Evolutionary conservation across 2,329 filamentous ascomycete species (phyloP).

Genomic region (Botrytis galanthina): DNA sequence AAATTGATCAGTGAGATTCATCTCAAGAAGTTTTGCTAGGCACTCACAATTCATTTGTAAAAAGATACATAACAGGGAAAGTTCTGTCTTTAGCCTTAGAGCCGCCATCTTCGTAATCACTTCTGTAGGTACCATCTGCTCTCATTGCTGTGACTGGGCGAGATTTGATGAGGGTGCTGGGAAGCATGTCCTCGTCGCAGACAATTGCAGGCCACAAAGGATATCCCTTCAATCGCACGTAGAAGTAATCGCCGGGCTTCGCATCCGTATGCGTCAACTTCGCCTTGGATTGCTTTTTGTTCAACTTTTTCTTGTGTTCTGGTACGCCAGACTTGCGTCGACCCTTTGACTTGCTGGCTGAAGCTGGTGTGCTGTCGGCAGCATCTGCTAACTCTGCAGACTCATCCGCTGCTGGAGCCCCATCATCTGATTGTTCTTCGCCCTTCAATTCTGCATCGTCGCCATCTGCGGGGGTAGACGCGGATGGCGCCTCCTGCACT

Average conservation of each 20-base stretch:
- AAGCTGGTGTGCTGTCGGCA: conserved; percentile 41
- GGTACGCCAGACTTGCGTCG: conserved; percentile 73
- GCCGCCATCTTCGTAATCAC: conserved; percentile 82
- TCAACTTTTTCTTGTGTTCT: conserved; percentile 75
- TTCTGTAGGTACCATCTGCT: conserved; percentile 80
- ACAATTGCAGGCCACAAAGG: conserved; percentile 93
- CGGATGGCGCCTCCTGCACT: conserved; percentile 24
- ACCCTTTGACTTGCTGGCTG: conserved; percentile 49
- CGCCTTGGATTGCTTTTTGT: conserved; percentile 77
- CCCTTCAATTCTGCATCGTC: conserved; percentile 40
- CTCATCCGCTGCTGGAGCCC: conserved; percentile 32
- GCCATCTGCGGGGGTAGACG: conserved; percentile 27
- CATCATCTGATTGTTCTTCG: conserved; percentile 36
- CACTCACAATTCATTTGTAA: conserved; percentile 95
- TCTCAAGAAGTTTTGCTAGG: not conserved
- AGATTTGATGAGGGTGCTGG: conserved; percentile 68
- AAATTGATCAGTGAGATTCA: conserved; percentile 24
- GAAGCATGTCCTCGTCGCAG: conserved; percentile 92
- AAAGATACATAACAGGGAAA: conserved; percentile 92
- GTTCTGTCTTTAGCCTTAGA: conserved; percentile 82
- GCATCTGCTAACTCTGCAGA: conserved; percentile 36
- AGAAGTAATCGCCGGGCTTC: conserved; percentile 86
- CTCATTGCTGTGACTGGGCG: conserved; percentile 83
- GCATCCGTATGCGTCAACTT: conserved; percentile 73
- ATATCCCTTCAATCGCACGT: conserved; percentile 91